Base-by-base conservation (phyloP, 768 basidiomycete species). In the Scleroderma bovista region DNA sequence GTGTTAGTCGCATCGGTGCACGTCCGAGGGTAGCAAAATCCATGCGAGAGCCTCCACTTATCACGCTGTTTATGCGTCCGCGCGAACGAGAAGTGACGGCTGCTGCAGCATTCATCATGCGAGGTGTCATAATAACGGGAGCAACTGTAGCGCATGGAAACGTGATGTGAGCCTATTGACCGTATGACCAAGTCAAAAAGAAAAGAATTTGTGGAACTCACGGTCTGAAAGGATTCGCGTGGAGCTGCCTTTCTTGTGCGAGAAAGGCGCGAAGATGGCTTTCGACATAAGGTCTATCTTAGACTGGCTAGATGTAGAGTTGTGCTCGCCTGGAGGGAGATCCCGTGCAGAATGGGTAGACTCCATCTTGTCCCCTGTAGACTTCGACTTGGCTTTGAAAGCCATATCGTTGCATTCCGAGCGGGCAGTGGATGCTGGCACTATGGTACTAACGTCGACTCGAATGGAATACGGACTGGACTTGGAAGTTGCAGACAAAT, bases 81-180 rank as follows among this genome's bases (percentile, higher is more conserved):
- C 69, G 67, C 2, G 75, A 54, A 37, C 78, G 70, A 23, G 82
- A 75, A n/a, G 82, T 78, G 3, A 80, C 78, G n/a, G 82, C 83
- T 3, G 86, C 75, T 7, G 86, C 77, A 19, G 81, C 78, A 51
- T 77, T 80, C 53, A 91, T 79, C 80, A 92, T 84, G 49, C 83
- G 76, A 20, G 91, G 90, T 2, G 89, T 92, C 88, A 93, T 90
- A 58, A 93, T 88, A 53, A 84, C 83, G 12, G 90, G 90, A 13
- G 90, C 90, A 64, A 93, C 91, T 66, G 44, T 1, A 61, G 44
- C 23, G 10, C 24, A 20, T 26, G 7, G 33, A 41, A 40, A 23
- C 24, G 16, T n/a, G n/a, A 33, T 10, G 19, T 24, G 8, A 43
- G 44, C 39, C 26, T 48, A 42, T 50, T 16, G 40, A 37, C 48